Evolutionary conservation across 805 yeast species (phyloP), one percentile per base, ranked within the genome.

Genomic region (Starmerella khaoyaiensis): DNA sequence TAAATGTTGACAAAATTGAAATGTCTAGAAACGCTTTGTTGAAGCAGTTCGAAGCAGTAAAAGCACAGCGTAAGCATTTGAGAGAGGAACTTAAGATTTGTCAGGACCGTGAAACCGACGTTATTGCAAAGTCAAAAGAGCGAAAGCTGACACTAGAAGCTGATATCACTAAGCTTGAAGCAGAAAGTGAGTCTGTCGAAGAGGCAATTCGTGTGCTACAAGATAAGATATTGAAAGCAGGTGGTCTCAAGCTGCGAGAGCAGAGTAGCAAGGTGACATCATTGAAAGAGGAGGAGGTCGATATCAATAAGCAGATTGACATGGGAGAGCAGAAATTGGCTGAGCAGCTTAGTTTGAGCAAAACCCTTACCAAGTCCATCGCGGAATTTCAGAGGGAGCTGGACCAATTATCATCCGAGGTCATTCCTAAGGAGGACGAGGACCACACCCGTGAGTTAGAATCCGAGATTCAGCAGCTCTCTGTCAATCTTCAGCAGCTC

Each of bases 181-280:
- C 61, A 2, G 72, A 71, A 46, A 72, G 84, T 46, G 58, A 62
- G 20, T 72, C 68, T 22, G 57, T 71, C 28, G 81, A 73, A 53
- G 51, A 57, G 5, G 64, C 69, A 40, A 79, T 90, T 28, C 64
- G 66, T 10, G 64, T 49, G 0, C 59, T 86, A 3, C 86, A 83
- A 47, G 80, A 76, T 39, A 69, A 75, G 52, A 82, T 90, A 27
- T 73, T 86, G 80, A 76, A 79, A 34, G 77, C 82, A 37, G 99
- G 99, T 37, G 99, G 99, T 42, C 76, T 80, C 7, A 74, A 74
- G 44, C 64, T 90, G 45, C 42, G 51, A 2, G 56, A 79, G 42
- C 95, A 84, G 50, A 78, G 74, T 43, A 71, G 93, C 1, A 79
- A 74, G 51, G 94, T 90, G 7, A 84, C 75, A 49, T 78, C 93